Evolutionary conservation across 78 protist species (phyloP).

Genomic region (Acrasis kona): DNA sequence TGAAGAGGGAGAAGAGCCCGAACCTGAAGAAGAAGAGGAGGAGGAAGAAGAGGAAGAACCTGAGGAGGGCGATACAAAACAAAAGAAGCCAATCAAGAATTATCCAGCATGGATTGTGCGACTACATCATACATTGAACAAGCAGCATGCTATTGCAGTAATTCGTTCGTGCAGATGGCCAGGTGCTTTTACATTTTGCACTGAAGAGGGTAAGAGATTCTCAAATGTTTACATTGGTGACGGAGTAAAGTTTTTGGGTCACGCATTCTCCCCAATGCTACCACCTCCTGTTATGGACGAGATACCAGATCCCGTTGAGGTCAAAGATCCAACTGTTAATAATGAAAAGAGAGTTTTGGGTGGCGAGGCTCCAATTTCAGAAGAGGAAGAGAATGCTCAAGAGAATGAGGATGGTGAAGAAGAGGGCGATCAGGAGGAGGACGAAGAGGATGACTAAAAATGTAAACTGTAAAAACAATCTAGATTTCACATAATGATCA

Average conservation of each 20-base stretch:
- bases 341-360: constrained; percentile 17
- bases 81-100: background rate
- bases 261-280: constrained; percentile 10
- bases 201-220: background rate
- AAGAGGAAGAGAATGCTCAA: constrained; percentile 15
- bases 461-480: too few relatives aligned
- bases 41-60: constrained; percentile 1
- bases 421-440: background rate
- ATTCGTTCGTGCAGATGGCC: constrained; percentile 33
- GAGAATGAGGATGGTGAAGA: background rate
- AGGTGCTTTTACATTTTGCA: constrained; percentile 13
- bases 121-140: background rate
- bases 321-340: constrained; percentile 1
- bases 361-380: constrained; percentile 14
- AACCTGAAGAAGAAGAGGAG: background rate
- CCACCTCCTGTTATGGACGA: constrained; percentile 5
- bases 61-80: constrained; percentile 1
- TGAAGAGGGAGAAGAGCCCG: constrained; percentile 17
- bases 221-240: constrained; percentile 21
- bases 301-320: constrained; percentile 4
- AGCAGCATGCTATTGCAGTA: background rate
- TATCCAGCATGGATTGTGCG: constrained; percentile 11
- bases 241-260: constrained; percentile 12
- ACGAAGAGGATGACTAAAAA: too few relatives aligned
- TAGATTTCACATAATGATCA: too few relatives aligned